A percentile compares a stretch with the other conserved stretches of the same genome.
Evolutionary conservation across 495 filamentous ascomycete species (phyloP).

Genomic region (Penicillium maclennaniae): DNA sequence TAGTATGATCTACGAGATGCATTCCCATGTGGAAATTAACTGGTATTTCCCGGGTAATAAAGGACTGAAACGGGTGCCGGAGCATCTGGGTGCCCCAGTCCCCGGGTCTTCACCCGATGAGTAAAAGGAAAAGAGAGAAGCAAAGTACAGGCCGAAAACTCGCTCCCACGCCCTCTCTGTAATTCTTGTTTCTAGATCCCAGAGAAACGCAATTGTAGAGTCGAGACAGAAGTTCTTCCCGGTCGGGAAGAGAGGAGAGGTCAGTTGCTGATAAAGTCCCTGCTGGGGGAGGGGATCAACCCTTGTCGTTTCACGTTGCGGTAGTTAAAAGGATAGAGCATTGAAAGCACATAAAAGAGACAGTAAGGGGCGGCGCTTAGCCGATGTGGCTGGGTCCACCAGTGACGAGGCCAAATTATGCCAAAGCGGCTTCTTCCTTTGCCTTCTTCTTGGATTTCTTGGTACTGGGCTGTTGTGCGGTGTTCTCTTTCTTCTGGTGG

Average conservation of each 20-base stretch:
- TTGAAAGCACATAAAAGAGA: neutral
- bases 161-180: slow-evolving; percentile 23
- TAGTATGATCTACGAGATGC: neutral
- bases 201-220: slow-evolving; percentile 17
- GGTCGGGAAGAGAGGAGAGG: slow-evolving; percentile 6
- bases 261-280: neutral
- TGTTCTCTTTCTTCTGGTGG: slow-evolving; percentile 71
- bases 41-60: slow-evolving; percentile 1
- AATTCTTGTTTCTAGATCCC: slow-evolving; percentile 29
- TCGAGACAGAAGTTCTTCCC: slow-evolving; percentile 2
- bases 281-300: slow-evolving; percentile 6
- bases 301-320: slow-evolving; percentile 15
- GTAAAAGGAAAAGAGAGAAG: slow-evolving; percentile 7
- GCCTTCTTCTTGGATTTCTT: slow-evolving; percentile 63
- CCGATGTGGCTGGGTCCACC: neutral
- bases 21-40: neutral
- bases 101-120: slow-evolving; percentile 1
- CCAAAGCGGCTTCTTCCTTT: slow-evolving; percentile 28
- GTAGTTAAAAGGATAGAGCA: neutral
- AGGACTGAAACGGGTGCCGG: slow-evolving; percentile 1
- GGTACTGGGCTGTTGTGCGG: slow-evolving; percentile 42
- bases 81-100: neutral
- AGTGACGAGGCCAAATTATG: slow-evolving; percentile 22
- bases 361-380: neutral
- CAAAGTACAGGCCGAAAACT: slow-evolving; percentile 16